A percentile compares a stretch with the other conserved stretches of the same genome.
Conservation (phyloP, 345 rosid genomes). For the Populus davidiana region DNA sequence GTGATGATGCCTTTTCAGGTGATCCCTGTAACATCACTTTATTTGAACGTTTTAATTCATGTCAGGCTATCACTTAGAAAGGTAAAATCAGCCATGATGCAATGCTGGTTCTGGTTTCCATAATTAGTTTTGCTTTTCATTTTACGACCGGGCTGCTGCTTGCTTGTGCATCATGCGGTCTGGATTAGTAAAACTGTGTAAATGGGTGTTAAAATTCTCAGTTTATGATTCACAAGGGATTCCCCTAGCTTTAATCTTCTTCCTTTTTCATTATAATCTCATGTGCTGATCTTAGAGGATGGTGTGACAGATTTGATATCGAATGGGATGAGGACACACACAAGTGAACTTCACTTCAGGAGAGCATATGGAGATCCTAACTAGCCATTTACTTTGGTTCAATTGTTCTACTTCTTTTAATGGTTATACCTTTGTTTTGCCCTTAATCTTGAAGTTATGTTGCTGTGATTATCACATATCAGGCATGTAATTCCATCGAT, state of each 20-base stretch:
- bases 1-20: constrained; percentile 41
- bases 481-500: too few species aligned
- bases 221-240: not conserved
- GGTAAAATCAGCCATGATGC: constrained; percentile 32
- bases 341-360: constrained; percentile 46
- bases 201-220: not conserved
- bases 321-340: constrained; percentile 64
- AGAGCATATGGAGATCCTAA: constrained; percentile 43
- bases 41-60: constrained; percentile 53
- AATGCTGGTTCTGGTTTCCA: not conserved
- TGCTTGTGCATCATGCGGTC: not conserved
- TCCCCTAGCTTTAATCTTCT: not conserved
- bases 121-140: not conserved
- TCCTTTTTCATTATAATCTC: not conserved
- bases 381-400: too few species aligned
- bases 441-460: too few species aligned
- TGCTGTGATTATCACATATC: too few species aligned
- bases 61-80: constrained; percentile 58
- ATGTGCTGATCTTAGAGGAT: not conserved
- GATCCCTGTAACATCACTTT: constrained; percentile 69
- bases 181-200: not conserved
- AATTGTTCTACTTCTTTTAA: too few species aligned
- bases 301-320: constrained; percentile 63
- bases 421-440: too few species aligned
- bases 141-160: not conserved